Evolutionary conservation across 345 rosid species (phyloP).

Genomic region (Streptanthus diversifolius): DNA sequence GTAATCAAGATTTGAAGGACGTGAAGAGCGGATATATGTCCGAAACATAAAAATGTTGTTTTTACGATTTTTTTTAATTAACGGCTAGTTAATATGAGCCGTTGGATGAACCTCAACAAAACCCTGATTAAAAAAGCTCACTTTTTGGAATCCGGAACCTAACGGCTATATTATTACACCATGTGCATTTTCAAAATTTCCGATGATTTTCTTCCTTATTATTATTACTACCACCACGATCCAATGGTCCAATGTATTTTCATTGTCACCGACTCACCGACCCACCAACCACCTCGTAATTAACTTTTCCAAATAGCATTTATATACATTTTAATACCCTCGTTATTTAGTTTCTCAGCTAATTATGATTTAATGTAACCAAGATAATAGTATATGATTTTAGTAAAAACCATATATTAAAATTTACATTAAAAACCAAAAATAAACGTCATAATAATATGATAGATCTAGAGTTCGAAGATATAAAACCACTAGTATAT

Average conservation of each 20-base stretch:
- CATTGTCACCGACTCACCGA: slow-evolving; percentile 23
- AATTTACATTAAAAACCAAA: not conserved
- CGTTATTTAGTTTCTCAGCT: not conserved
- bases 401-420: not conserved
- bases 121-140: slow-evolving; percentile 29
- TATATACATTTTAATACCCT: not conserved
- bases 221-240: slow-evolving; percentile 11
- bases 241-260: not conserved
- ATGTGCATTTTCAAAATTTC: slow-evolving; percentile 39
- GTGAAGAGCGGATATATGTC: slow-evolving; percentile 64
- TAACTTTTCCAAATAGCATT: not conserved
- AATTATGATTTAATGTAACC: not conserved
- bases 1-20: slow-evolving; percentile 32
- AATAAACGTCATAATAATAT: too few relatives aligned
- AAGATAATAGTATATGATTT: not conserved
- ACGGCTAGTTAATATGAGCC: slow-evolving; percentile 75
- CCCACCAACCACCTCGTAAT: slow-evolving; percentile 1
- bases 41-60: slow-evolving; percentile 16
- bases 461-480: too few relatives aligned
- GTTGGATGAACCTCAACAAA: slow-evolving; percentile 41
- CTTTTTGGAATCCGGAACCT: not conserved
- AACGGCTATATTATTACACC: slow-evolving; percentile 47
- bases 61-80: slow-evolving; percentile 4
- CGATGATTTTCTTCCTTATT: slow-evolving; percentile 9
- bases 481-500: too few relatives aligned